Base-by-base conservation (phyloP, 2,329 filamentous ascomycete genomes). In the Dactylellina drechsleri region DNA sequence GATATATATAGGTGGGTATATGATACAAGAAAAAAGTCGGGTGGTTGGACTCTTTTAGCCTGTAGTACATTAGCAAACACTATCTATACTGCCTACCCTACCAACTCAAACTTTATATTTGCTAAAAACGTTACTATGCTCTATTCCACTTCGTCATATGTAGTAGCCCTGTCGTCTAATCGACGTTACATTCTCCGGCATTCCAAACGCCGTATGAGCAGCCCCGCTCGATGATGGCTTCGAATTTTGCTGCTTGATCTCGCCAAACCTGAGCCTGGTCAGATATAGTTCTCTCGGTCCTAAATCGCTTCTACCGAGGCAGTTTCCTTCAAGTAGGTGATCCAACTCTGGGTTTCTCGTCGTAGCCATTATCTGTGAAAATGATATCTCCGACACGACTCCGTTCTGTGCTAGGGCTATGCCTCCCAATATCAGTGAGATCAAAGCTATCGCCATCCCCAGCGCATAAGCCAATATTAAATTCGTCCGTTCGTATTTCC, bases 261-360 rank as follows among this genome's bases (percentile, higher is more conserved):
- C 71, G 16, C 71, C 71, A 0, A 68, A 31, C n/a, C 71, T 67
- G 16, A 75, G n/a, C n/a, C 36, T 68, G 18, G 47, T 36, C 15
- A 23, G 6, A 15, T 75, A 75, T 36, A 75, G 20, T 0, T 7
- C 20, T 23, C 64, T 53, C 5, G 71, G 71, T 15, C 59, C 23
- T 18, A 75, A 45, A 53, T 75, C 58, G 47, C 64, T 75, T 5
- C 53, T 49, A 13, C 66, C 72, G 1, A 76, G 26, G n/a, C 59
- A 76, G 20, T 76, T 76, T 6, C 72, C 72, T 47, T 66, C 26
- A 16, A 71, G 31, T 53, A 71, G 26, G 15, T 53, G 53, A 52
- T 76, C 72, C 8, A 76, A 41, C 31, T 76, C 72, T 1, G 66
- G 59, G 41, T 76, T 76, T 41, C 72, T 70, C 15, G 72, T 71